A percentile compares a stretch with the other conserved stretches of the same genome.
phyloP scores from a whole-genome alignment of 805 yeast species.

The Lipomyces japonicus region DNA sequence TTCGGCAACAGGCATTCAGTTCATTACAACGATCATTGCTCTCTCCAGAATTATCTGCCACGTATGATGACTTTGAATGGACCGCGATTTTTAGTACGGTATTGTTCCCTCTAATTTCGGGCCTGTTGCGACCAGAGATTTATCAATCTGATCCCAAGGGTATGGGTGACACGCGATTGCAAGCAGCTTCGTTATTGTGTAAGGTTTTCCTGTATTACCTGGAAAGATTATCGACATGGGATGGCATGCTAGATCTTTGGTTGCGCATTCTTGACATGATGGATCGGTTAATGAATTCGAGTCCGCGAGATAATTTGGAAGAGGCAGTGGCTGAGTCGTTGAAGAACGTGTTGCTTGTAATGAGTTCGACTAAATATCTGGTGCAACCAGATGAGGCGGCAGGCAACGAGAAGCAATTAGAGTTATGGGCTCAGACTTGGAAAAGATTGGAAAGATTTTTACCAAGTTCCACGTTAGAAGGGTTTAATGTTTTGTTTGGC shows the following conservation, averaged over 20 bases:
- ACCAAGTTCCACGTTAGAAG: slow-evolving; percentile 35
- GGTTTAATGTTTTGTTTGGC: slow-evolving; percentile 1
- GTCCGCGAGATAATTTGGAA: slow-evolving; percentile 39
- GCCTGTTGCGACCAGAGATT: slow-evolving; percentile 62
- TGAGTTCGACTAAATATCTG: slow-evolving; percentile 34
- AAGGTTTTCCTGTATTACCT: slow-evolving; percentile 56
- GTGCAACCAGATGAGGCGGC: slow-evolving; percentile 31
- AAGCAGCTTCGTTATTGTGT: slow-evolving; percentile 63
- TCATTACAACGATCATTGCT: slow-evolving; percentile 54
- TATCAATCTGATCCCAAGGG: slow-evolving; percentile 58
- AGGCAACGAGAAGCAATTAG: slow-evolving; percentile 29
- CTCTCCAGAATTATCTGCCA: slow-evolving; percentile 35
- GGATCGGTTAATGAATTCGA: slow-evolving; percentile 41
- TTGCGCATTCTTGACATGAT: slow-evolving; percentile 38
- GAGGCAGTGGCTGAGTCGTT: slow-evolving; percentile 43
- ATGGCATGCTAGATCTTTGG: slow-evolving; percentile 39
- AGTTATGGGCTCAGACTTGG: slow-evolving; percentile 42
- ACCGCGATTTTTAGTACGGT: slow-evolving; percentile 61
- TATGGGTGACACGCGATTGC: slow-evolving; percentile 61
- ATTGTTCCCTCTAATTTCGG: slow-evolving; percentile 66
- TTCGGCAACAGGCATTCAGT: slow-evolving; percentile 62
- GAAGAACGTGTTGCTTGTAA: slow-evolving; percentile 43
- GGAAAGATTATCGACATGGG: slow-evolving; percentile 33
- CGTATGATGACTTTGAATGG: slow-evolving; percentile 34
- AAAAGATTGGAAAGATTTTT: slow-evolving; percentile 38